Conservation (phyloP, 2,329 filamentous ascomycete species). For the Xylaria sp. region DNA sequence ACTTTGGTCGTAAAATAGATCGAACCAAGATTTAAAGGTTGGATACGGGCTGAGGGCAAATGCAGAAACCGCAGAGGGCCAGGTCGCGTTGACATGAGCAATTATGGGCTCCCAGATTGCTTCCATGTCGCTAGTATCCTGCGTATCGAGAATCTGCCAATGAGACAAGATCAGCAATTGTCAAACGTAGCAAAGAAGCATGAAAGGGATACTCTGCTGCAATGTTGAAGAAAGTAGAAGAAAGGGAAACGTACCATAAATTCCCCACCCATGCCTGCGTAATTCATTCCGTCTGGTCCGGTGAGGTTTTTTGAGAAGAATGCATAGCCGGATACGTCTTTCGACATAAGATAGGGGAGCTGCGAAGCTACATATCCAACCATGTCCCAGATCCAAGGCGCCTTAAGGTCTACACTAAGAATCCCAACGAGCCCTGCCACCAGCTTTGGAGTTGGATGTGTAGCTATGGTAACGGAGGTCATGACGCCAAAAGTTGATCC, state of each 20-base stretch:
- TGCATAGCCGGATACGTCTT: conserved; percentile 58
- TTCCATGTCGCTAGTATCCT: conserved; percentile 36
- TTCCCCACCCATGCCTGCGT: conserved; percentile 43
- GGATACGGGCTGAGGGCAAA: conserved; percentile 36
- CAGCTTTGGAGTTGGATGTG: conserved; percentile 48
- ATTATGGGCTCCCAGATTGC: conserved; percentile 45
- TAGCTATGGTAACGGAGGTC: conserved; percentile 60
- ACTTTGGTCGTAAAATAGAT: conserved; percentile 44
- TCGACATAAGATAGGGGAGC: conserved; percentile 54
- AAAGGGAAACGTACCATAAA: conserved; percentile 32
- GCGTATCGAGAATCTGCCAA: conserved; percentile 43
- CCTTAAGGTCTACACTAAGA: conserved; percentile 38
- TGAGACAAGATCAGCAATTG: neutral
- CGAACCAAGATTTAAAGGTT: conserved; percentile 48
- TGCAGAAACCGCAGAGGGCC: conserved; percentile 40
- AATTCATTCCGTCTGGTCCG: conserved; percentile 6
- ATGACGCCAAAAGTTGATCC: conserved; percentile 67
- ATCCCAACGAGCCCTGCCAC: conserved; percentile 38
- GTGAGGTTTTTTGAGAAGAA: conserved; percentile 45
- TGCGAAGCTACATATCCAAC: conserved; percentile 53
- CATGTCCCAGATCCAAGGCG: conserved; percentile 51
- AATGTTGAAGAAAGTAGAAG: neutral
- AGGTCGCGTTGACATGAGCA: conserved; percentile 46
- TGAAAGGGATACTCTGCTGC: neutral
- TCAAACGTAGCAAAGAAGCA: neutral